Percentiles rank a stretch among this genome's conserved stretches.
Evolutionary conservation across 306 rosid genomes (phyloP).

Genomic region (Dalbergia cultrata): DNA sequence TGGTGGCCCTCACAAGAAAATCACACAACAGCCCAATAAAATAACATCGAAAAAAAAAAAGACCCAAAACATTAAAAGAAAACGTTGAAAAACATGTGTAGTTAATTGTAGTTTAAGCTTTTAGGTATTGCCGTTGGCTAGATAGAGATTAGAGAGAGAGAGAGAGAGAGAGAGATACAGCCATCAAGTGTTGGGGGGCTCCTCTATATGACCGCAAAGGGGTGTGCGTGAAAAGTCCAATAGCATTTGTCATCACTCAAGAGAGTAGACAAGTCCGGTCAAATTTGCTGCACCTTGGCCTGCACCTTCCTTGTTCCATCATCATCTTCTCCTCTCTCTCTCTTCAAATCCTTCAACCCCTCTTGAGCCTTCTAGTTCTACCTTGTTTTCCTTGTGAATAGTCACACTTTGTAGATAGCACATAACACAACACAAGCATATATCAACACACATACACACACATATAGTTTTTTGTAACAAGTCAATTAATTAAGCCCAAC

Average conservation of each 20-base stretch:
- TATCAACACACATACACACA: neutral
- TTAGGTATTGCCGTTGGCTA: conserved; percentile 73
- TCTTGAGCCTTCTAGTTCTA: neutral
- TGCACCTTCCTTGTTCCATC: conserved; percentile 50
- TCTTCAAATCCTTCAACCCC: conserved; percentile 6
- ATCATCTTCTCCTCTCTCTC: neutral
- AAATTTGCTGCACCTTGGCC: conserved; percentile 63
- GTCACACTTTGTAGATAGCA: conserved; percentile 25
- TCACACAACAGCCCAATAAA: neutral
- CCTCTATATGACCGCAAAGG: conserved; percentile 48
- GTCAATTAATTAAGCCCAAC: neutral
- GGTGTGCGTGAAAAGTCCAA: conserved; percentile 55
- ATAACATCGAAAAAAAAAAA: neutral
- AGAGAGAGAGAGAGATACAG: neutral
- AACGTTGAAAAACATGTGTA: neutral
- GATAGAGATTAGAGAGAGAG: neutral
- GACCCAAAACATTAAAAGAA: neutral
- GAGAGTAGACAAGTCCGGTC: conserved; percentile 46
- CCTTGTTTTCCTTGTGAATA: conserved; percentile 28
- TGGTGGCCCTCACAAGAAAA: conserved; percentile 1
- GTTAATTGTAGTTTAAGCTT: conserved; percentile 48
- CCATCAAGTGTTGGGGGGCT: neutral
- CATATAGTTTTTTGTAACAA: too few relatives aligned
- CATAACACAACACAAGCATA: neutral
- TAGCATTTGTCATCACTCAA: conserved; percentile 46